Evolutionary conservation across 2,329 filamentous ascomycete genomes (phyloP).

Genomic region (Fusarium mangiferae): DNA sequence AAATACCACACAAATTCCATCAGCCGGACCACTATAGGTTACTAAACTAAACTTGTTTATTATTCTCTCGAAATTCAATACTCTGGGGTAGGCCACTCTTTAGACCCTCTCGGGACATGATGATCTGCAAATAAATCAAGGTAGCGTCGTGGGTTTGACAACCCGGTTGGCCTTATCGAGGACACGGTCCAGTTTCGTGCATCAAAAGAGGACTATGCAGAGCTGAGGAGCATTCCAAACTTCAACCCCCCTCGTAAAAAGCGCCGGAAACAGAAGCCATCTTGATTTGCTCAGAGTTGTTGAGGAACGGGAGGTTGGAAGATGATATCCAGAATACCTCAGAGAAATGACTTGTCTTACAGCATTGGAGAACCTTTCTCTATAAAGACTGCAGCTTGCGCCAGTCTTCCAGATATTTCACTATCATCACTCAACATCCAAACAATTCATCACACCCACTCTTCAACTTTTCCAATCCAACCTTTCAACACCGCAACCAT

Average conservation of each 20-base stretch:
- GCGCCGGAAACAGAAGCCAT: not conserved
- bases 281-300: not conserved
- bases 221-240: not conserved
- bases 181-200: not conserved
- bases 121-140: not conserved
- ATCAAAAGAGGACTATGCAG: not conserved
- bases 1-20: too few species aligned
- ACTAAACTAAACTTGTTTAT: not conserved
- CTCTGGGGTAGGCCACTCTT: not conserved
- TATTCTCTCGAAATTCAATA: not conserved
- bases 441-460: not conserved
- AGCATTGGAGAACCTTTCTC: fast-evolving
- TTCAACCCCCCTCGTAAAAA: not conserved
- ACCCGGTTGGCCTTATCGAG: not conserved
- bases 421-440: not conserved
- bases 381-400: not conserved
- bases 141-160: not conserved
- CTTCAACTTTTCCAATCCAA: not conserved
- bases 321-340: not conserved
- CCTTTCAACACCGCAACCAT: not conserved
- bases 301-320: not conserved
- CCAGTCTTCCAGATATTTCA: not conserved
- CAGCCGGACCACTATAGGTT: too few species aligned
- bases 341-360: not conserved
- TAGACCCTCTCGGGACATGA: not conserved